Percentiles rank a stretch among this genome's conserved stretches.
Evolutionary conservation across 495 filamentous ascomycete species (phyloP).

Genomic region (Arthonia radiata): DNA sequence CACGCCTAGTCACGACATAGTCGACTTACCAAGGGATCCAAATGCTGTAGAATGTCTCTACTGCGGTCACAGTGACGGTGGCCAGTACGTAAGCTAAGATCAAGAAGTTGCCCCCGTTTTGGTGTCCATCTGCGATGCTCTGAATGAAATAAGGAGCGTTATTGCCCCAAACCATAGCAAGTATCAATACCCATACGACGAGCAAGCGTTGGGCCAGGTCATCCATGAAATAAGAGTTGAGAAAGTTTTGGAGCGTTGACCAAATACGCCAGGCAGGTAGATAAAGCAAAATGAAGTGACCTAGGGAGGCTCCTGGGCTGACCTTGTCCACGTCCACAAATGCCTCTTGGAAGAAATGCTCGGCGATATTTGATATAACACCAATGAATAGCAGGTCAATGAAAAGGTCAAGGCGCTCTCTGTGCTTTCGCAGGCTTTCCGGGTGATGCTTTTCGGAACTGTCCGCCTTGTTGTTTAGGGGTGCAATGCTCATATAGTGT

Average conservation of each 20-base stretch:
- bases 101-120: no score
- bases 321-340: slow-evolving; percentile 2
- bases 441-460: no score
- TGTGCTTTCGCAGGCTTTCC: no score
- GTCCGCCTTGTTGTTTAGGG: no score
- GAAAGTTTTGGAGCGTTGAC: slow-evolving; percentile 5
- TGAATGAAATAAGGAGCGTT: slow-evolving; percentile 6
- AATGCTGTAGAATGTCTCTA: no score
- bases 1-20: no score
- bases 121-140: slow-evolving; percentile 3
- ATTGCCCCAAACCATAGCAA: slow-evolving; percentile 6
- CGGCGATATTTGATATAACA: slow-evolving; percentile 7
- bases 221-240: slow-evolving; percentile 5
- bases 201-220: slow-evolving; percentile 5
- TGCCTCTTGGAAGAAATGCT: slow-evolving; percentile 2
- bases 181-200: slow-evolving; percentile 6
- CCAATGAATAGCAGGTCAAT: slow-evolving; percentile 8
- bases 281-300: slow-evolving; percentile 7
- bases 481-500: no score
- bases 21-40: no score
- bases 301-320: no score
- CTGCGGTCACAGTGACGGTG: no score
- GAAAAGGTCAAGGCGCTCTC: slow-evolving; percentile 7
- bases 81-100: no score
- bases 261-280: slow-evolving; percentile 8